Evolutionary conservation across 1,284 basidiomycete genomes (phyloP).

Genomic region (Gymnopus androsaceus): DNA sequence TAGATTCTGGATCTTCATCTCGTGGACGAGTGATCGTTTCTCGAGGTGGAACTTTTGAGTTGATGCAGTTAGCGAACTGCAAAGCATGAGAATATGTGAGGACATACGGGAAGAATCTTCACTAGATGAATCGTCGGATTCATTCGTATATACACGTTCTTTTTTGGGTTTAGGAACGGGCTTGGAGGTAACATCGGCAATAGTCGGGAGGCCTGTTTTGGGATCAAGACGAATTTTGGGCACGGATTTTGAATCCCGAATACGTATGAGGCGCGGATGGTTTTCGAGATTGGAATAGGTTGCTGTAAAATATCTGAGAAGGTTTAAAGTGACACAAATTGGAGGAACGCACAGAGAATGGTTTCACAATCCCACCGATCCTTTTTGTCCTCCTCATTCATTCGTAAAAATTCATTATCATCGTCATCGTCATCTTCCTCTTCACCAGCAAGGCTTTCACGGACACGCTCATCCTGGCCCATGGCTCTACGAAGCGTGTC

Average conservation of each 20-base stretch:
- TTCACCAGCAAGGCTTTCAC: slow-evolving; percentile 35
- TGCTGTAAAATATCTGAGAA: slow-evolving; percentile 46
- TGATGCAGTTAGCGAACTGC: neutral
- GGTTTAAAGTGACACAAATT: slow-evolving; percentile 1
- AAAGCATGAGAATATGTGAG: neutral
- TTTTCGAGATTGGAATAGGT: slow-evolving; percentile 95
- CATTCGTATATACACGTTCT: slow-evolving; percentile 27
- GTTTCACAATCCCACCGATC: slow-evolving; percentile 95
- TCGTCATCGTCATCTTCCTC: slow-evolving; percentile 51
- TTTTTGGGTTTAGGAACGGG: slow-evolving; percentile 18
- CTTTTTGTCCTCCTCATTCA: slow-evolving; percentile 64
- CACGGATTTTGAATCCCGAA: slow-evolving; percentile 53
- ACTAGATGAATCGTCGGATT: slow-evolving; percentile 39
- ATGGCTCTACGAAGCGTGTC: slow-evolving; percentile 79
- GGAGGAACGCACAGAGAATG: slow-evolving; percentile 76
- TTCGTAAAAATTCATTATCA: slow-evolving; percentile 45
- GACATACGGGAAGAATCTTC: slow-evolving; percentile 24
- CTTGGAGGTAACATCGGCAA: slow-evolving; percentile 32
- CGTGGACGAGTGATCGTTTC: slow-evolving; percentile 69
- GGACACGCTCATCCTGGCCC: slow-evolving; percentile 63
- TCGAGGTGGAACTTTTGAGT: slow-evolving; percentile 32
- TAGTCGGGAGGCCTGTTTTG: slow-evolving; percentile 73
- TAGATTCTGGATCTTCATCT: slow-evolving; percentile 84
- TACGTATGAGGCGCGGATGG: slow-evolving; percentile 83
- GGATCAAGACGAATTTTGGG: slow-evolving; percentile 73